Percentiles rank a stretch among this genome's conserved stretches.
Conservation (phyloP, 805 yeast genomes). For the Kodamaea neixiangensis region DNA sequence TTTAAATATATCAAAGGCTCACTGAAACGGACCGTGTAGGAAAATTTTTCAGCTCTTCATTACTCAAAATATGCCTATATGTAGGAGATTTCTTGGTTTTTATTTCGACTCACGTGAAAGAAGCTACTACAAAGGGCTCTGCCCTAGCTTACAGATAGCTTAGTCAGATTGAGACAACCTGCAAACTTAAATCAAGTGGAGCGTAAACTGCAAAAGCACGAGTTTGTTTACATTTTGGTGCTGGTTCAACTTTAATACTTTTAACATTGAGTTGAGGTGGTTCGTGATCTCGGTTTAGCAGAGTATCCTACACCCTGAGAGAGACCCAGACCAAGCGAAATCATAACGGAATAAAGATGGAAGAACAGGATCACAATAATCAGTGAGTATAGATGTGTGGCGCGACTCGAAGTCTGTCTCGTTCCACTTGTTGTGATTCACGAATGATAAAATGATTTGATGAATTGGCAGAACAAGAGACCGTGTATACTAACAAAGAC, state of each 20-base stretch:
- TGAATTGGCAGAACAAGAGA: neutral
- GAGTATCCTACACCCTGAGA: neutral
- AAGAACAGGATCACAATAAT: conserved; percentile 33
- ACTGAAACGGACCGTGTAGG: neutral
- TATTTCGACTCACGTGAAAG: neutral
- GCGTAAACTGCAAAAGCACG: neutral
- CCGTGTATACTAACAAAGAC: conserved; percentile 22
- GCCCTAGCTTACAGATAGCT: no score
- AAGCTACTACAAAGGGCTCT: no score
- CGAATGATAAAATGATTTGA: neutral
- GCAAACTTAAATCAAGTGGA: neutral
- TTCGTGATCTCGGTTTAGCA: neutral
- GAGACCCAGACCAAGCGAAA: neutral
- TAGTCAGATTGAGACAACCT: no score
- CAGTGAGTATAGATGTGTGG: conserved; percentile 31
- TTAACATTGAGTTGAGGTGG: neutral
- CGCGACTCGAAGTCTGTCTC: neutral
- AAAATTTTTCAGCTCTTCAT: neutral
- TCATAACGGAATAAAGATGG: neutral
- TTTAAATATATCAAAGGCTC: neutral
- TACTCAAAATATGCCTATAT: neutral
- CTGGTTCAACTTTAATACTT: neutral
- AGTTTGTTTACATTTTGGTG: neutral
- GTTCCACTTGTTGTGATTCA: neutral
- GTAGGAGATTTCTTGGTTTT: neutral